Evolutionary conservation across 768 basidiomycete genomes (phyloP).

Genomic region (Lentinula sp.): DNA sequence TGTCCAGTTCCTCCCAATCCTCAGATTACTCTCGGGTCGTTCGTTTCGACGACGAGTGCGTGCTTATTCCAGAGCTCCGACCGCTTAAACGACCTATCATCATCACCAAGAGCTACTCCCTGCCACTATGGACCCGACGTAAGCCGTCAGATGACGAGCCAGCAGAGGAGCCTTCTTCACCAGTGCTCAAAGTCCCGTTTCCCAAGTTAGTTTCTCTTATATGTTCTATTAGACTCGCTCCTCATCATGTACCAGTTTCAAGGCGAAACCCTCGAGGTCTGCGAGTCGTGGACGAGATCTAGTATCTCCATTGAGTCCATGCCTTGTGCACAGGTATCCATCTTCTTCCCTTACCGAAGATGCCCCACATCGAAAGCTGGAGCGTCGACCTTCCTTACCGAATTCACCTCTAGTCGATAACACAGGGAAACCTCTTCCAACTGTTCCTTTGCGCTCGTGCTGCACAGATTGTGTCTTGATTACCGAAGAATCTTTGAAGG

Average conservation of each 20-base stretch:
- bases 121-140: slow-evolving; percentile 50
- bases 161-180: slow-evolving; percentile 9
- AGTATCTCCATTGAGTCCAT: slow-evolving; percentile 38
- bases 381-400: slow-evolving; percentile 26
- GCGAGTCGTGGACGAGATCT: slow-evolving; percentile 30
- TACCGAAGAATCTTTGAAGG: slow-evolving; percentile 49
- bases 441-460: slow-evolving; percentile 67
- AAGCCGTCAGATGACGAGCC: slow-evolving; percentile 10
- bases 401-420: slow-evolving; percentile 21
- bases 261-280: slow-evolving; percentile 30
- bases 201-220: slow-evolving; percentile 41
- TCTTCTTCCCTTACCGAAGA: slow-evolving; percentile 9
- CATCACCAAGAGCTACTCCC: slow-evolving; percentile 58
- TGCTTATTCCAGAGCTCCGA: slow-evolving; percentile 61
- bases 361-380: slow-evolving; percentile 7
- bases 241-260: slow-evolving; percentile 27
- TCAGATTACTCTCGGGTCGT: slow-evolving; percentile 25
- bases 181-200: slow-evolving; percentile 52
- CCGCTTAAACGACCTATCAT: slow-evolving; percentile 42
- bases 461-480: slow-evolving; percentile 56
- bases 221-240: not conserved
- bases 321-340: slow-evolving; percentile 45
- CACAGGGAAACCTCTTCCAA: slow-evolving; percentile 32
- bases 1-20: not conserved
- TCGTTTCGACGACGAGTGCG: slow-evolving; percentile 67